A percentile compares a stretch with the other conserved stretches of the same genome.
phyloP scores from a whole-genome alignment of 352 stramenopile species.

The Plasmopara muralis region DNA sequence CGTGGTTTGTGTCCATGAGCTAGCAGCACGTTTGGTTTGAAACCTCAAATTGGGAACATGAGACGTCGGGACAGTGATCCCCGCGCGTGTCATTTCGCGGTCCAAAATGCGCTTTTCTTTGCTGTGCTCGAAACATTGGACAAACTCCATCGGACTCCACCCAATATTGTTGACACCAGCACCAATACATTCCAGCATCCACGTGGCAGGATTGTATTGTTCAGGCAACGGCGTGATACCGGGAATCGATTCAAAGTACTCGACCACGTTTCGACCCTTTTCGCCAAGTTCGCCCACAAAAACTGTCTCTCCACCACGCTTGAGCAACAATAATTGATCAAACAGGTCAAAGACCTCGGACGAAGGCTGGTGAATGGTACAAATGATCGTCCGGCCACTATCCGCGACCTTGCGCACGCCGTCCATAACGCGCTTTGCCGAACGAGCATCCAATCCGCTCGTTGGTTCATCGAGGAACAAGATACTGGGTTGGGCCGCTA shows the following conservation, averaged over 20 bases:
- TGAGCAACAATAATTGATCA: constrained; percentile 71
- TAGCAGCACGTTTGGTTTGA: constrained; percentile 27
- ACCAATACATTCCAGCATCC: constrained; percentile 22
- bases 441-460: constrained; percentile 1
- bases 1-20: constrained; percentile 17
- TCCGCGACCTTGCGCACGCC: constrained; percentile 72
- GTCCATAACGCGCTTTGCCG: constrained; percentile 39
- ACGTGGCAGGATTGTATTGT: constrained; percentile 25
- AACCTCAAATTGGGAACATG: constrained; percentile 30
- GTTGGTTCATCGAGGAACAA: constrained; percentile 70
- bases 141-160: constrained; percentile 56
- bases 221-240: constrained; percentile 30
- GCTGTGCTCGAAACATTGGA: constrained; percentile 18
- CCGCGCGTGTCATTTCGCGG: constrained; percentile 26
- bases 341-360: constrained; percentile 46
- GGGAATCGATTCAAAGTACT: constrained; percentile 19
- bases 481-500: constrained; percentile 75
- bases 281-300: constrained; percentile 31
- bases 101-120: constrained; percentile 19
- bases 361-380: constrained; percentile 69
- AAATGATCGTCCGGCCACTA: constrained; percentile 65
- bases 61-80: constrained; percentile 21
- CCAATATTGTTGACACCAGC: constrained; percentile 62
- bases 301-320: constrained; percentile 34
- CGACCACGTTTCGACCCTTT: constrained; percentile 21